Conservation (phyloP, 768 basidiomycete species). For the Pseudohyphozyma bogoriensis region DNA sequence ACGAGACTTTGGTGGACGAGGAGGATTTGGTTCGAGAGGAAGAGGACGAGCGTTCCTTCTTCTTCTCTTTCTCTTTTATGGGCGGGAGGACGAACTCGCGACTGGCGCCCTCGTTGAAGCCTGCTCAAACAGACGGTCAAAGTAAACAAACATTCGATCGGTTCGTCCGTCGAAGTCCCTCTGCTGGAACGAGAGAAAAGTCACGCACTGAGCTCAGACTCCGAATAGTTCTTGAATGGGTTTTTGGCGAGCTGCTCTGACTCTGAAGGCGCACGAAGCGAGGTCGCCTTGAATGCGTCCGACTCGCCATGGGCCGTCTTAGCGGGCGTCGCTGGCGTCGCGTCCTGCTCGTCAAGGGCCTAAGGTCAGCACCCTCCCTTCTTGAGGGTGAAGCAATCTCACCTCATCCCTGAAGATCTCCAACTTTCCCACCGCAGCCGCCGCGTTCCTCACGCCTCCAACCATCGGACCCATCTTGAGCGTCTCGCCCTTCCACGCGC, state of each 20-base stretch:
- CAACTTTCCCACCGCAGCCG: slow-evolving; percentile 38
- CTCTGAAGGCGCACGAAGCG: slow-evolving; percentile 34
- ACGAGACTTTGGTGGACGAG: too few species aligned
- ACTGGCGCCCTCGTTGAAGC: too few species aligned
- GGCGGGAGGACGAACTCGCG: slow-evolving; percentile 27
- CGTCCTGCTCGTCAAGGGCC: slow-evolving; percentile 2
- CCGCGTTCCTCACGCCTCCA: too few species aligned
- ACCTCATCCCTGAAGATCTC: slow-evolving; percentile 44
- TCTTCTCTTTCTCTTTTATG: not conserved
- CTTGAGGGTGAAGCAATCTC: slow-evolving; percentile 20
- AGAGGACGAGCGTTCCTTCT: not conserved
- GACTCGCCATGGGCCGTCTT: not conserved
- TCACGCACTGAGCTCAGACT: slow-evolving; percentile 30
- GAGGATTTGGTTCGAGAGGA: not conserved
- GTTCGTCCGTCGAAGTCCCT: too few species aligned
- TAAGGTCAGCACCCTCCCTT: too few species aligned
- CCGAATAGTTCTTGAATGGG: slow-evolving; percentile 40
- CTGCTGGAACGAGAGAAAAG: too few species aligned
- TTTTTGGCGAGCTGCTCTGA: slow-evolving; percentile 41
- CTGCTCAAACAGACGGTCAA: too few species aligned
- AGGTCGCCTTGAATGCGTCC: slow-evolving; percentile 25
- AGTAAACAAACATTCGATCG: too few species aligned
- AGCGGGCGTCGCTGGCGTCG: not conserved
- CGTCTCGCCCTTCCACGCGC: slow-evolving; percentile 42
- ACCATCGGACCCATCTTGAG: too few species aligned